Evolutionary conservation across 768 basidiomycete species (phyloP), one percentile per base, ranked within the genome.

Genomic region (Galerina sulciceps): DNA sequence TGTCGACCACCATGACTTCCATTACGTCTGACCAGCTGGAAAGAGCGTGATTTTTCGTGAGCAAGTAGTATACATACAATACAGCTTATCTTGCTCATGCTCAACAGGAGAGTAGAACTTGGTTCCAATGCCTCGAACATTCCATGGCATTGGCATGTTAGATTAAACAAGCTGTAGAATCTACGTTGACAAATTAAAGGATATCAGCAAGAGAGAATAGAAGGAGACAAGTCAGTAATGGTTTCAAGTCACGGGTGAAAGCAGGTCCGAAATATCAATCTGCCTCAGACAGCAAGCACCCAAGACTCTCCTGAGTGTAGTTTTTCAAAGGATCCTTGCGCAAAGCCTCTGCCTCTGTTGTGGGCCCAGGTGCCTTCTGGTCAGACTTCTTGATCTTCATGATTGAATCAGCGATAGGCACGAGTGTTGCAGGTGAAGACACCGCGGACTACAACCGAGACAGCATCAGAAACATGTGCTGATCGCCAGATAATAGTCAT

Each of bases 321-420:
- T 93, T 93, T 77, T 90, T 92, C 69, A 93, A 73, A 1, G 91
- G 91, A 68, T 92, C 89, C 64, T 84, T 90, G 59, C 91, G 79
- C 57, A 93, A 69, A 2, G 89, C 90, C 67, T 93, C 91, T 34
- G 89, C 89, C 71, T 92, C 90, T 2, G 87, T 84, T 31, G 79
- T 73, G 38, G 80, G 71, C 20, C 69, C 64, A 9, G 77, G 72
- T 10, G 78, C 81, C 63, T 75, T 80, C 52, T 73, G 61, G 57
- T 79, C 75, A 56, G 75, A 71, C 60, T 75, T 77, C 73, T 88
- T 90, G 51, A 80, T 78, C 68, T 85, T 90, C 83, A 90, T 91
- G 18, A 87, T 79, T n/a, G 85, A 79, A 50, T 84, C 83, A n/a
- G 79, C 77, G 44, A 72, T 75, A 22, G 75, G 69, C 14, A 67